Conservation (phyloP, 805 yeast species). For the Zygoascus biomembranicola region DNA sequence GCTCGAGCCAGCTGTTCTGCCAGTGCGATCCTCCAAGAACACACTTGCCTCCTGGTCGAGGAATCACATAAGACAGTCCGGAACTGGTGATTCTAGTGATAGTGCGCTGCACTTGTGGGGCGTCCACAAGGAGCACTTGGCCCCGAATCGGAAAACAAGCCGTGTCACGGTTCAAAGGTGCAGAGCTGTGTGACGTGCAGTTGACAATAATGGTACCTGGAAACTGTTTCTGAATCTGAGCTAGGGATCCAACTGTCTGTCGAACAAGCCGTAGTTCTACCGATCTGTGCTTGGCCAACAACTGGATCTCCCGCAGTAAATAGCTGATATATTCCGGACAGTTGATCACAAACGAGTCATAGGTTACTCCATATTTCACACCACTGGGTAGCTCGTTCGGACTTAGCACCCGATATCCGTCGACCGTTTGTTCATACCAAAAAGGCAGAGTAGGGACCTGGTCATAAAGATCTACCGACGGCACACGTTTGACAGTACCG, state of each 20-base stretch:
- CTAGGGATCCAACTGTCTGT: not conserved
- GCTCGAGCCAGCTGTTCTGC: not conserved
- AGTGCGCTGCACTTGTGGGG: slow-evolving; percentile 1
- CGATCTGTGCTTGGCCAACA: not conserved
- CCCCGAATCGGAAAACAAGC: slow-evolving; percentile 1
- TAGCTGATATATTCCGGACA: slow-evolving; percentile 1
- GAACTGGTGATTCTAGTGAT: not conserved
- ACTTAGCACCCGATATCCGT: not conserved
- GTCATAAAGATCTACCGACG: slow-evolving; percentile 1
- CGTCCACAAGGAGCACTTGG: slow-evolving; percentile 1
- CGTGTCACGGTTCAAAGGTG: not conserved
- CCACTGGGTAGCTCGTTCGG: not conserved
- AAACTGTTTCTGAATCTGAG: not conserved
- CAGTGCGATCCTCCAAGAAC: not conserved
- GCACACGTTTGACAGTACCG: not conserved
- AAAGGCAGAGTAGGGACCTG: not conserved
- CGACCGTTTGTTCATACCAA: not conserved
- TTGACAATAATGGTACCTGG: not conserved
- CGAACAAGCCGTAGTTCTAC: not conserved
- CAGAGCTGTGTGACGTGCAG: not conserved
- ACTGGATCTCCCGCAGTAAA: not conserved
- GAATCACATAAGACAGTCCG: not conserved
- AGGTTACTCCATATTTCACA: not conserved
- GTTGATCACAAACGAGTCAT: slow-evolving; percentile 1
- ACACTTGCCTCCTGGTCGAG: not conserved